Base-by-base conservation (phyloP, 805 yeast species). In the Starmera amethionina region DNA sequence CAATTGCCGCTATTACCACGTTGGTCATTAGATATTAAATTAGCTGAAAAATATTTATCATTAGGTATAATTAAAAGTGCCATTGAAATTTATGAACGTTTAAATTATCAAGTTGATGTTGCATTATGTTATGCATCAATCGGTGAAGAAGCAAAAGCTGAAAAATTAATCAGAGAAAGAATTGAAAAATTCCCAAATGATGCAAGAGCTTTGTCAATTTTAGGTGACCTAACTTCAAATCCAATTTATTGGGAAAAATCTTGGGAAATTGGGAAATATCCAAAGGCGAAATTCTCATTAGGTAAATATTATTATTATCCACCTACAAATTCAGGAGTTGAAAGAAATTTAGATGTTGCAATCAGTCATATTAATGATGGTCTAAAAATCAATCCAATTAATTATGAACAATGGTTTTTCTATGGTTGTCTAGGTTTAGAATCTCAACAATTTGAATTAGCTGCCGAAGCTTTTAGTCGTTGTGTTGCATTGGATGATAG, bases 361-460 rank as follows among this genome's bases (percentile, higher is more conserved):
- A 70, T 86, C 41, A 61, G 60, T 32, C 87, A 87, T 56, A 72
- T 87, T 63, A 73, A 75, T 49, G 95, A 88, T 32, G 79, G 93
- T 12, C 65, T 90, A 43, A 64, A 71, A 18, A 76, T 77, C 25
- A 81, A 81, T 55, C 93, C 96, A 9, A 64, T 86, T 40, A 75
- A 73, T 50, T 77, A 73, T 49, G 85, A 82, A 15, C 82, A 90
- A 30, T 88, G 97, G 95, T 90, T 79, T 56, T 76, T 88, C 52
- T 88, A 89, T 54, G 97, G 97, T 6, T 86, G 96, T 55, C 67
- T 89, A 41, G 96, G 94, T 0, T 65, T 93, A 38, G 96, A 87
- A 54, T 59, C 76, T 12, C 70, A 64, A 8, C 77, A 81, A 49
- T 84, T 72, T 63, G 82, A 79, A 19, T 60, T 83, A 35, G 95